Conservation (phyloP, 2,329 filamentous ascomycete species). For the Colletotrichum eleusines region DNA sequence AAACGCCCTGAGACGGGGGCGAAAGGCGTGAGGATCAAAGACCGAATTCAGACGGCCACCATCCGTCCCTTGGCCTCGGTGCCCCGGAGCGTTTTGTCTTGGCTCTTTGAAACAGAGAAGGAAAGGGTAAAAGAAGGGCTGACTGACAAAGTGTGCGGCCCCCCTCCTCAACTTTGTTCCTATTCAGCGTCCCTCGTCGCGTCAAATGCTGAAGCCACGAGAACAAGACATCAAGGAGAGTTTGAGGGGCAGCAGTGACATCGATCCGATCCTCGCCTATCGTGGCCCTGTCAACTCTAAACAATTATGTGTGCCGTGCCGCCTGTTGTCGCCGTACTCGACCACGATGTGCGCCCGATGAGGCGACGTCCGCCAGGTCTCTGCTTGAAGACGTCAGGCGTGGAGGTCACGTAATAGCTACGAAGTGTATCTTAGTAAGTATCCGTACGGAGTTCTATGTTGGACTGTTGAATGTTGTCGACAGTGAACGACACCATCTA, state of each 20-base stretch:
- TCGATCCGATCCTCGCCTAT: slow-evolving; percentile 1
- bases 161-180: not conserved
- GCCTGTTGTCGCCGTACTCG: not conserved
- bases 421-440: no score
- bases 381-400: not conserved
- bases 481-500: slow-evolving; percentile 18
- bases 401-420: not conserved
- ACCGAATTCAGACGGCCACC: slow-evolving; percentile 20
- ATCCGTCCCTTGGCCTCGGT: slow-evolving; percentile 26
- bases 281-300: slow-evolving; percentile 30
- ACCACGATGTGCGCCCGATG: not conserved
- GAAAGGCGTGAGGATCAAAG: slow-evolving; percentile 20
- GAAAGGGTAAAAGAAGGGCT: slow-evolving; percentile 16
- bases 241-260: slow-evolving; percentile 21
- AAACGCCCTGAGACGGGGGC: slow-evolving; percentile 27
- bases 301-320: not conserved
- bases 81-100: slow-evolving; percentile 40
- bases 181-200: not conserved
- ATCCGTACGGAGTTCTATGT: no score
- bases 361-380: not conserved
- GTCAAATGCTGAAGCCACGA: not conserved
- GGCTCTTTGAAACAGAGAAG: slow-evolving; percentile 34
- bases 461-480: not conserved
- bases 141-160: slow-evolving; percentile 10
- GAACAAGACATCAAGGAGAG: not conserved